phyloP scores from a whole-genome alignment of 2,329 filamentous ascomycete species.

The Pyrenochaeta sp. region DNA sequence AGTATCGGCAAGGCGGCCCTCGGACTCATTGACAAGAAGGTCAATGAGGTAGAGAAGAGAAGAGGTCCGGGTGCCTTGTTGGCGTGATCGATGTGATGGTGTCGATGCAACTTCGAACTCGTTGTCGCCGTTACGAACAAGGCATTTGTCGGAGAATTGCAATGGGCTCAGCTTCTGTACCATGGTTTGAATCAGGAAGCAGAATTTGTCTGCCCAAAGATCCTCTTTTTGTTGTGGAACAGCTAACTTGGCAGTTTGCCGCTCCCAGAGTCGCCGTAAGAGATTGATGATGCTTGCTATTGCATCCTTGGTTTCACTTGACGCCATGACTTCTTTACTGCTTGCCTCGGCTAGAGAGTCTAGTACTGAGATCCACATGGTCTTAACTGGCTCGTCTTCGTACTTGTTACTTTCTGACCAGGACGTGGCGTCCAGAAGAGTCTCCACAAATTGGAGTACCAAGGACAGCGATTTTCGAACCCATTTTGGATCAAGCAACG shows the following conservation, averaged over 20 bases:
- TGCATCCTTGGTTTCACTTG: slow-evolving; percentile 81
- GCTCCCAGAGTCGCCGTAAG: slow-evolving; percentile 73
- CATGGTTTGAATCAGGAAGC: slow-evolving; percentile 60
- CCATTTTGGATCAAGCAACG: slow-evolving; percentile 86
- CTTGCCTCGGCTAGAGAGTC: slow-evolving; percentile 71
- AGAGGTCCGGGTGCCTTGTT: slow-evolving; percentile 59
- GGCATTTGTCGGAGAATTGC: slow-evolving; percentile 59
- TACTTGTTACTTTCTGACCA: slow-evolving; percentile 51
- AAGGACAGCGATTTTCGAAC: slow-evolving; percentile 72
- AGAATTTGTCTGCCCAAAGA: slow-evolving; percentile 59
- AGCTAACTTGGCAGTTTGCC: slow-evolving; percentile 53
- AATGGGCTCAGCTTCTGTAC: slow-evolving; percentile 59
- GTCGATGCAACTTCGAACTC: slow-evolving; percentile 70
- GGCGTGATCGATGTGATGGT: slow-evolving; percentile 66
- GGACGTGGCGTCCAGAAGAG: slow-evolving; percentile 58
- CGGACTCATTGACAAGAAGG: slow-evolving; percentile 60
- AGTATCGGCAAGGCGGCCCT: slow-evolving; percentile 49
- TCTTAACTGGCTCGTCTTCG: slow-evolving; percentile 58
- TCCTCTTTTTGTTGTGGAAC: slow-evolving; percentile 43
- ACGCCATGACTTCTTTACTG: slow-evolving; percentile 88
- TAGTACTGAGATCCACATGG: slow-evolving; percentile 69
- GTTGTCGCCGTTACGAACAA: slow-evolving; percentile 62
- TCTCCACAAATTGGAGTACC: slow-evolving; percentile 69
- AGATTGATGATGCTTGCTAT: slow-evolving; percentile 75
- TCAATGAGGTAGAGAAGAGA: slow-evolving; percentile 72